Conservation (phyloP, 805 yeast species). For the Zygoascus flipseniorum region DNA sequence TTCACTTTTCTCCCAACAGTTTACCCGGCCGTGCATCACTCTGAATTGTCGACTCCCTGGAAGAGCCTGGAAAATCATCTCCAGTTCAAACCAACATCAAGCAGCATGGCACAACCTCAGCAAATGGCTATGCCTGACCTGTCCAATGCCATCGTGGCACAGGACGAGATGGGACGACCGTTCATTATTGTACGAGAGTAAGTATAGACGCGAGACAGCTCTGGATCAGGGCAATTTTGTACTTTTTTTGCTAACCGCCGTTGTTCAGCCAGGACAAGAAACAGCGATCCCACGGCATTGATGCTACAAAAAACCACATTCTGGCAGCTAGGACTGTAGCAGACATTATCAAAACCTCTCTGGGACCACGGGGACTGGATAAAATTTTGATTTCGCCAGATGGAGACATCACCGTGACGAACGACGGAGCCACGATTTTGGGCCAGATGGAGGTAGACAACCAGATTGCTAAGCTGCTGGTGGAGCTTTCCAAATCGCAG, state of each 20-base stretch:
- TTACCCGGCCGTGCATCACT: neutral
- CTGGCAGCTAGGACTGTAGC: conserved; percentile 94
- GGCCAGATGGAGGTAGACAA: conserved; percentile 93
- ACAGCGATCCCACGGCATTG: conserved; percentile 61
- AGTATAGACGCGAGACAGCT: conserved; percentile 23
- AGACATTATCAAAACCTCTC: conserved; percentile 79
- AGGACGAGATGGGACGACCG: conserved; percentile 99
- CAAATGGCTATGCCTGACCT: conserved; percentile 64
- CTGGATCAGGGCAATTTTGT: neutral
- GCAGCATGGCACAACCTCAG: conserved; percentile 8
- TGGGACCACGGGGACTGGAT: conserved; percentile 98
- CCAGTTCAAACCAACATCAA: neutral
- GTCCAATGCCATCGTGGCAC: conserved; percentile 98
- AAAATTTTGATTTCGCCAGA: conserved; percentile 92
- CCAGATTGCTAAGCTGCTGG: conserved; percentile 91
- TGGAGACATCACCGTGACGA: conserved; percentile 96
- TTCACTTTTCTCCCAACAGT: neutral
- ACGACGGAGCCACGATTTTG: conserved; percentile 96
- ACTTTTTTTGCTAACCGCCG: neutral
- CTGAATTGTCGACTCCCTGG: neutral
- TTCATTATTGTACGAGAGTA: conserved; percentile 91
- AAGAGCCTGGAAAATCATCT: neutral
- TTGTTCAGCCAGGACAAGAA: conserved; percentile 40
- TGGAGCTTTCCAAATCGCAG: conserved; percentile 87
- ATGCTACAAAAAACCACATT: conserved; percentile 77